Conservation (phyloP, 495 filamentous ascomycete genomes). For the Aspergillus heteromorphus region DNA sequence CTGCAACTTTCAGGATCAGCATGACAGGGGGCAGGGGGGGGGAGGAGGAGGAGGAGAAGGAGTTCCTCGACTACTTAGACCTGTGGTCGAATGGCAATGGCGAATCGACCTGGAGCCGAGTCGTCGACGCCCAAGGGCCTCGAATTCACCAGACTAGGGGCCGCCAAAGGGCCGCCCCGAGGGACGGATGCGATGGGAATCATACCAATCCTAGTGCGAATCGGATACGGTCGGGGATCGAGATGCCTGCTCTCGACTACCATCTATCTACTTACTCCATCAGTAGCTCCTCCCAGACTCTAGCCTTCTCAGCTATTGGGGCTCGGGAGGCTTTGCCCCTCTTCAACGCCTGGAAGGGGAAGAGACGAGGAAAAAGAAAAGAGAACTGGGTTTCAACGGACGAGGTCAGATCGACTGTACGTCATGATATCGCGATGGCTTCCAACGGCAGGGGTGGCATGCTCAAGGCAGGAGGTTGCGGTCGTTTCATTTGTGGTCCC, state of each 20-base stretch:
- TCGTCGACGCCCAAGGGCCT: background rate
- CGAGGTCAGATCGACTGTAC: background rate
- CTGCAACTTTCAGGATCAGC: conserved; percentile 11
- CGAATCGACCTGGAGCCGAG: background rate
- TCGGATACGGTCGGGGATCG: background rate
- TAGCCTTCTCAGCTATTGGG: background rate
- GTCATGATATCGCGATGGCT: background rate
- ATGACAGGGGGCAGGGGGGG: conserved; percentile 5
- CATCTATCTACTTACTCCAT: too few species aligned
- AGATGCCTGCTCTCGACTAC: background rate
- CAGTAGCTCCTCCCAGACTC: background rate
- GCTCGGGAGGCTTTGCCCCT: background rate
- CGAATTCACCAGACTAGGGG: conserved; percentile 1
- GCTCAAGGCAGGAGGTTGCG: too few species aligned
- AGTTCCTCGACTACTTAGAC: conserved; percentile 6
- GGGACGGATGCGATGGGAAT: background rate
- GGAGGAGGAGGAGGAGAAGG: too few species aligned
- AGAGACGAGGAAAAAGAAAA: background rate
- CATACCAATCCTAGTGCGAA: background rate
- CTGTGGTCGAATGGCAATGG: conserved; percentile 4
- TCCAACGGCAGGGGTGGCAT: background rate
- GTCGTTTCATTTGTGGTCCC: background rate
- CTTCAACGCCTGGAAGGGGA: background rate
- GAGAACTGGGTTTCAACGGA: background rate
- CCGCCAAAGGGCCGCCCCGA: background rate